Base-by-base conservation (phyloP, 371 early-diverging fungal genomes). In the Lichtheimia hyalospora region DNA sequence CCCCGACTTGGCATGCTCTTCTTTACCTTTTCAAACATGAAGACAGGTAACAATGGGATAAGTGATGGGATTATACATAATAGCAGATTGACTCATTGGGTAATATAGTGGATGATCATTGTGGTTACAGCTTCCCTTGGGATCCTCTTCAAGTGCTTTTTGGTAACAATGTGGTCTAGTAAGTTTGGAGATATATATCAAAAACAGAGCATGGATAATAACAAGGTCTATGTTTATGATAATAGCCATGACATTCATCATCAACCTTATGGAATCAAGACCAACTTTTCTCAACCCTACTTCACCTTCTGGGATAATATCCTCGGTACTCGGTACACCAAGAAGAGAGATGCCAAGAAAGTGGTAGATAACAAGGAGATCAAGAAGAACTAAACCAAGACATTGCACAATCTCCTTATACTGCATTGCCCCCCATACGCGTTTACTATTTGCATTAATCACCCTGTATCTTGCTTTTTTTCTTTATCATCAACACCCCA, bases 41-140 rank as follows among this genome's bases (percentile, higher is more conserved):
- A 92, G 72, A 92, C 92, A 55, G 84, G 82, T 73, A 69, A 51
- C 57, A 49, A 34, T 28, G 18, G 41, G 18, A 44, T 44, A 24
- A 15, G 20, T 10, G 10, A 43, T 13, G 12, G 23, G n/a, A 48
- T 34, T 49, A 51, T 23, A 43, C 5, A 39, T 5, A 18, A 6
- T 5, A 12, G 39, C n/a, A 3, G 23, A 3, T n/a, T 42, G 28
- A 20, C 46, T 5, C 46, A n/a, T 21, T 18, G n/a, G 16, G n/a
- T 16, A 44, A 6, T 13, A 59, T 62, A 73, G 87, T 90, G 1
- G 90, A 90, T 55, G 92, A 92, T 62, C 92, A 92, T 73, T 88
- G 90, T 66, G 92, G 92, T 23, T 92, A 90, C 71, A 76, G 81
- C n/a, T 76, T 90, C 63, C 89, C 92, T n/a, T 90, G 86, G 82